Conservation (phyloP, 805 yeast species). For the Candida quercuum region DNA sequence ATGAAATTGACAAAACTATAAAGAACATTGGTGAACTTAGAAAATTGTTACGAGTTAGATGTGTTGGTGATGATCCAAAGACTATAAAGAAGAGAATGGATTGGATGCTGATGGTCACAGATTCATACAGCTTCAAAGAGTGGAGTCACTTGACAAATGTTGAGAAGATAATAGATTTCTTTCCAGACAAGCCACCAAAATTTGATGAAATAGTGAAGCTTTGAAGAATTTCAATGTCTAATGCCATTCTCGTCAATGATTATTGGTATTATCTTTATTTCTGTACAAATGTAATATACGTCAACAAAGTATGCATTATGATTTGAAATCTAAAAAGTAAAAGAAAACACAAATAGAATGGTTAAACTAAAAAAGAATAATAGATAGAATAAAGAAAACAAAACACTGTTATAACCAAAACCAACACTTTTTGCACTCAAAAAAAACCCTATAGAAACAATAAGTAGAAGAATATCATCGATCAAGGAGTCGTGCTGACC, state of each 20-base stretch:
- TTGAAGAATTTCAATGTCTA: too few species aligned
- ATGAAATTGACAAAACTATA: constrained; percentile 49
- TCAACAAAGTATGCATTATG: not conserved
- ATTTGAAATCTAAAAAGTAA: not conserved
- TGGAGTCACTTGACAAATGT: constrained; percentile 45
- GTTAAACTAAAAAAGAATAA: too few species aligned
- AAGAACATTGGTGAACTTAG: constrained; percentile 55
- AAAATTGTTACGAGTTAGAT: constrained; percentile 38
- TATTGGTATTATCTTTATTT: too few species aligned
- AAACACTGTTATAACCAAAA: too few species aligned
- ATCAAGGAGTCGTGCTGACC: too few species aligned
- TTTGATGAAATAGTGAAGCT: too few species aligned
- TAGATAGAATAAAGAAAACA: too few species aligned
- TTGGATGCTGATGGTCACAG: constrained; percentile 65
- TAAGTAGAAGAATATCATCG: too few species aligned
- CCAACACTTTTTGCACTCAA: too few species aligned
- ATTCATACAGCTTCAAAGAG: constrained; percentile 48
- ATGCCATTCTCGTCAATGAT: too few species aligned
- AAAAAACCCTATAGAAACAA: too few species aligned
- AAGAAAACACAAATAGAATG: not conserved
- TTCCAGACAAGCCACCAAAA: constrained; percentile 46
- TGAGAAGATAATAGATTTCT: constrained; percentile 35
- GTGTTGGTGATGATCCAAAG: constrained; percentile 40
- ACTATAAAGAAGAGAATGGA: constrained; percentile 59
- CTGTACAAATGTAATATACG: too few species aligned